Evolutionary conservation across 352 stramenopile genomes (phyloP), one percentile per base, ranked within the genome.

Genomic region (Globisporangium orthogonon): DNA sequence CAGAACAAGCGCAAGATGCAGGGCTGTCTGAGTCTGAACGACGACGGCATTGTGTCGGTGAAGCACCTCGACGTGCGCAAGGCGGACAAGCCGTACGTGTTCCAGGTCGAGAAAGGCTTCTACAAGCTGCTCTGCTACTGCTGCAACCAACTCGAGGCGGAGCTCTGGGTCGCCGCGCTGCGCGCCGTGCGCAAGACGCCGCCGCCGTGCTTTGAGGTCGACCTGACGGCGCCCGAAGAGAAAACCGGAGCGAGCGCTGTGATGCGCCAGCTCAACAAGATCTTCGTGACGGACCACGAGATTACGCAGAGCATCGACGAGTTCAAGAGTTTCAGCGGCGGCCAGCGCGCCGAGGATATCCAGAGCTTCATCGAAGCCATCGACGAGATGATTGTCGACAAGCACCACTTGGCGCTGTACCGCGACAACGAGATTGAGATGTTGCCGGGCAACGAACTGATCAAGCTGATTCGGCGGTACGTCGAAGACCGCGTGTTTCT

Each of bases 91-190:
- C 58, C 72, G 18, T 91, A 95, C 63, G 80, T 84, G 29, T 88
- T 95, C 45, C 77, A 91, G 65, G 69, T 95, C 53, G 77, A 87
- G 52, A 95, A 95, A 53, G 86, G 86, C 0, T 95, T 88, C 62
- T 95, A 95, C 50, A 70, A 68, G 33, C 69, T 95, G 46, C 69
- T 89, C 30, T 95, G 86, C 65, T 87, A 83, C 59, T 91, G 82
- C 51, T 82, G 66, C 57, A 94, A 71, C 45, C 78, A 91, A 31
- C 69, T 83, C 41, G 83, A 94, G 65, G 86, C 82, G 2, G 86
- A 95, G 58, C 55, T 90, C 3, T 95, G 86, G 86, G 83, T 95
- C 7, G 57, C 72, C n/a, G 71, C 76, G 15, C 60, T 95, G 28
- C 68, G 79, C 1, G 73, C 72, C 0, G 74, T 86, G 13, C 70